Percentiles rank a stretch among this genome's conserved stretches.
Evolutionary conservation across 1,139 yeast species (phyloP).

Genomic region (Suhomyces wounanorum): DNA sequence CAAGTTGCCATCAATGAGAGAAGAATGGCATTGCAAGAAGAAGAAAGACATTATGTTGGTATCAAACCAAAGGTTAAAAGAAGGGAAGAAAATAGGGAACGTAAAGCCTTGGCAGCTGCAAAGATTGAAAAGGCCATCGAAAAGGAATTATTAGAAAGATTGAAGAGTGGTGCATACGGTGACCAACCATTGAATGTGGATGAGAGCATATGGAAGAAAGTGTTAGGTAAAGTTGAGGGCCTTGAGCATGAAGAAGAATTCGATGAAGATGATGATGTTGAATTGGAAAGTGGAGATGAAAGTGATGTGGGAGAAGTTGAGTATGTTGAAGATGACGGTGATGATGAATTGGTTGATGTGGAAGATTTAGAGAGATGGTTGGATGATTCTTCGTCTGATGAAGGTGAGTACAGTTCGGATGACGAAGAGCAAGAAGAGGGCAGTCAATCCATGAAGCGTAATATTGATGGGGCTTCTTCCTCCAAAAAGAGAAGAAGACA

Average conservation of each 20-base stretch:
- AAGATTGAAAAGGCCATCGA: conserved; percentile 95
- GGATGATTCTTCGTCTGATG: conserved; percentile 55
- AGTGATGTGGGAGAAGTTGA: conserved; percentile 80
- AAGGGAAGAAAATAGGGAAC: conserved; percentile 90
- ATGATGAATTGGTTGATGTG: conserved; percentile 85
- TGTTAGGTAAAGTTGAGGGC: conserved; percentile 71
- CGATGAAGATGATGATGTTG: conserved; percentile 59
- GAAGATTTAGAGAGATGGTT: conserved; percentile 93
- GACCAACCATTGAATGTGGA: conserved; percentile 97
- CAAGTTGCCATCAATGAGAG: conserved; percentile 97
- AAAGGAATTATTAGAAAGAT: conserved; percentile 88
- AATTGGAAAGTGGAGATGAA: conserved; percentile 57
- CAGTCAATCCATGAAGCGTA: conserved; percentile 35
- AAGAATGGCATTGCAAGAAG: conserved; percentile 85
- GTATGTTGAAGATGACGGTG: conserved; percentile 83
- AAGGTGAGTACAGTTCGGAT: conserved; percentile 14
- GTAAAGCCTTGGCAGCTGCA: conserved; percentile 96
- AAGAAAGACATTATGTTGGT: conserved; percentile 91
- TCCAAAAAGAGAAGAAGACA: conserved; percentile 63
- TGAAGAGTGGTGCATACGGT: conserved; percentile 97
- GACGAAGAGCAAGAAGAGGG: conserved; percentile 24
- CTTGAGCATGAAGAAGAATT: conserved; percentile 64
- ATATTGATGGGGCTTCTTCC: conserved; percentile 38
- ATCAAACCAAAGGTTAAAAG: conserved; percentile 91
- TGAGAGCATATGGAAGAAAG: conserved; percentile 93